These are phyloP conservation scores for Chondrus crispus DNA, from an alignment of 23 red algal species.

Conservation along the genomic window DNA sequence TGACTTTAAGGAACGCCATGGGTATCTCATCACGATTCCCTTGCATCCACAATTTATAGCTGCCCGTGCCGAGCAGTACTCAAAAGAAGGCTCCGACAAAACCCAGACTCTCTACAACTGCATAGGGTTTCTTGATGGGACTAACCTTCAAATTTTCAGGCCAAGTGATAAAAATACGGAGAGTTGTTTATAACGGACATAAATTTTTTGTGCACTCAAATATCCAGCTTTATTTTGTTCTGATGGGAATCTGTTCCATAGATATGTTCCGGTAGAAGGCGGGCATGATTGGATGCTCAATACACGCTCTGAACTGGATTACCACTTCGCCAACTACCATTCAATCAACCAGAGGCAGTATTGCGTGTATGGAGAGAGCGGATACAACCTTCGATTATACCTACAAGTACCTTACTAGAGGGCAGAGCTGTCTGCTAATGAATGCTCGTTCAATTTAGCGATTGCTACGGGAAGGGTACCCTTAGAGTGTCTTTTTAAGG, in stretches of 20 bases:
- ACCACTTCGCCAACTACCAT: neutral
- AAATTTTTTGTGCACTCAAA: neutral
- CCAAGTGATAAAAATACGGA: neutral
- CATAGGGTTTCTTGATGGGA: neutral
- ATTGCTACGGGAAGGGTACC: neutral
- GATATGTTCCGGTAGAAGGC: neutral
- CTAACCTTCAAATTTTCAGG: neutral
- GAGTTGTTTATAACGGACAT: neutral
- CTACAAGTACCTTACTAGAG: neutral
- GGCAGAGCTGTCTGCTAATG: neutral
- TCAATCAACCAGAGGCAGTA: neutral
- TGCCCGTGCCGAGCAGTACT: neutral
- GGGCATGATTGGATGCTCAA: neutral
- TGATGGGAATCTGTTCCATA: neutral
- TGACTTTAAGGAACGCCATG: neutral
- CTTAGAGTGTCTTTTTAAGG: neutral
- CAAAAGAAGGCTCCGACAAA: neutral
- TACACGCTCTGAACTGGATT: neutral
- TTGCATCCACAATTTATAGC: neutral
- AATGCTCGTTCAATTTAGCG: neutral
- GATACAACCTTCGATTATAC: neutral
- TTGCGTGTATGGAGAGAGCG: conserved; percentile 1
- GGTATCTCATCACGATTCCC: neutral
- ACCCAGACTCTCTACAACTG: neutral
- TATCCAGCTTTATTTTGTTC: neutral